A percentile compares a stretch with the other conserved stretches of the same genome.
Conservation (phyloP, 2,329 filamentous ascomycete species). For the Pseudogymnoascus sp. region DNA sequence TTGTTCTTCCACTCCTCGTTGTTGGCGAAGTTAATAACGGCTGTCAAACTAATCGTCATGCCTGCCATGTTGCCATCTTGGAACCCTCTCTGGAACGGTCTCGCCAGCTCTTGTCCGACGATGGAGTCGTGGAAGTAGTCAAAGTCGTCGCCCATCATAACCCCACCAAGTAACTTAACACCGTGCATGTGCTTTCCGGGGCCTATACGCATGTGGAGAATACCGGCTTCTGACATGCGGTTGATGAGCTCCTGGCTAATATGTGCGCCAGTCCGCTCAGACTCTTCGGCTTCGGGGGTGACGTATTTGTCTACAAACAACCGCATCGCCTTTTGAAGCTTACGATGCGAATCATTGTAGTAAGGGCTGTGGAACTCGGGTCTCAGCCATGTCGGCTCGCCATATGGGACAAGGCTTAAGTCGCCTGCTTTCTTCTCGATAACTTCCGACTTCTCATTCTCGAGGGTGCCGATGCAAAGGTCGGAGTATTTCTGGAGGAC, state of each 20-base stretch:
- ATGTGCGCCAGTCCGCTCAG: slow-evolving; percentile 64
- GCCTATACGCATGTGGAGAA: slow-evolving; percentile 75
- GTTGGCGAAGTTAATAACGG: slow-evolving; percentile 69
- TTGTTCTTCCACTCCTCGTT: slow-evolving; percentile 56
- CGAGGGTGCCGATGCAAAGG: slow-evolving; percentile 66
- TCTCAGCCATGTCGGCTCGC: slow-evolving; percentile 74
- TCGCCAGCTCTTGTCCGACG: slow-evolving; percentile 61
- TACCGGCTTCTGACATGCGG: slow-evolving; percentile 62
- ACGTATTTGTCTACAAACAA: slow-evolving; percentile 65
- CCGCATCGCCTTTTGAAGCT: slow-evolving; percentile 60
- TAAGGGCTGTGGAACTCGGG: slow-evolving; percentile 72
- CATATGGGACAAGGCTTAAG: slow-evolving; percentile 70
- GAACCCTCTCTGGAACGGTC: slow-evolving; percentile 68
- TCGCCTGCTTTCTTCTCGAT: slow-evolving; percentile 61
- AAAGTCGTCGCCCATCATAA: slow-evolving; percentile 68
- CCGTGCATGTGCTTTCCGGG: slow-evolving; percentile 76
- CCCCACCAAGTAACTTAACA: slow-evolving; percentile 57
- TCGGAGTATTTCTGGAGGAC: slow-evolving; percentile 72
- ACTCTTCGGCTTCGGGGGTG: slow-evolving; percentile 64
- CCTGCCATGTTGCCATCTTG: slow-evolving; percentile 82
- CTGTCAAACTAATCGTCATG: slow-evolving; percentile 74
- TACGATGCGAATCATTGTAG: slow-evolving; percentile 65
- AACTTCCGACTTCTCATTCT: slow-evolving; percentile 67
- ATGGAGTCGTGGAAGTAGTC: slow-evolving; percentile 84
- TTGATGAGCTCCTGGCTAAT: slow-evolving; percentile 67